A percentile compares a stretch with the other conserved stretches of the same genome.
These are phyloP conservation scores for Luvunga scandens DNA, from an alignment of 345 rosid species.

Conservation along the genomic window DNA sequence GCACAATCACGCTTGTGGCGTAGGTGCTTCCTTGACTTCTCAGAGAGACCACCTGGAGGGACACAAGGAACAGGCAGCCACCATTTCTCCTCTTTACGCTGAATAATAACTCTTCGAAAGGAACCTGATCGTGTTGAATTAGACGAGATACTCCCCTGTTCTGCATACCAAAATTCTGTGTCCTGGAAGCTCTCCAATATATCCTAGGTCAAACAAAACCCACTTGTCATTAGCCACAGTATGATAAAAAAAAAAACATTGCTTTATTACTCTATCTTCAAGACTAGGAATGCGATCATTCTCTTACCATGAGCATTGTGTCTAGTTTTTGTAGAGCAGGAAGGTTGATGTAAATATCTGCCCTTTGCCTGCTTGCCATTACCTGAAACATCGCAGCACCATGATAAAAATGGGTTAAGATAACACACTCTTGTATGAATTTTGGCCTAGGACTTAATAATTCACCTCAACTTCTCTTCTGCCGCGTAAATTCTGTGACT, in stretches of 20 bases:
- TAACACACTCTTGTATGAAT: not conserved
- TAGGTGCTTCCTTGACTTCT: constrained; percentile 69
- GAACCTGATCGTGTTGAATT: constrained; percentile 73
- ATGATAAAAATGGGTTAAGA: constrained; percentile 1
- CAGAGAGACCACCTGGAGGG: constrained; percentile 71
- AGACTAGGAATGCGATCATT: not conserved
- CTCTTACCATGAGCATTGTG: constrained; percentile 75
- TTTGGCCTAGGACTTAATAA: not conserved
- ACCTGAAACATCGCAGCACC: constrained; percentile 38
- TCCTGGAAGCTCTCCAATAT: constrained; percentile 74
- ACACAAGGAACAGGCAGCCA: constrained; percentile 94
- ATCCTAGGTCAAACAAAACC: constrained; percentile 53
- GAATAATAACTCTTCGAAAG: constrained; percentile 62
- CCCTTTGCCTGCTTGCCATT: constrained; percentile 68
- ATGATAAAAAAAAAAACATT: not conserved
- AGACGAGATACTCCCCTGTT: constrained; percentile 71
- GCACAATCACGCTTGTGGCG: constrained; percentile 65
- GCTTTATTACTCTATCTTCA: not conserved
- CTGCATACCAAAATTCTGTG: constrained; percentile 91
- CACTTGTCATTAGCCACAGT: not conserved
- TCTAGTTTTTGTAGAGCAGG: constrained; percentile 88
- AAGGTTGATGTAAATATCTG: constrained; percentile 77
- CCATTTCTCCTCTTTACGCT: constrained; percentile 93
- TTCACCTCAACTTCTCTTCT: constrained; percentile 71
- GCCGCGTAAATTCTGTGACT: constrained; percentile 50